Evolutionary conservation across 2,329 filamentous ascomycete genomes (phyloP), one percentile per base, ranked within the genome.

Genomic region (Orbilia blumenaviensis): DNA sequence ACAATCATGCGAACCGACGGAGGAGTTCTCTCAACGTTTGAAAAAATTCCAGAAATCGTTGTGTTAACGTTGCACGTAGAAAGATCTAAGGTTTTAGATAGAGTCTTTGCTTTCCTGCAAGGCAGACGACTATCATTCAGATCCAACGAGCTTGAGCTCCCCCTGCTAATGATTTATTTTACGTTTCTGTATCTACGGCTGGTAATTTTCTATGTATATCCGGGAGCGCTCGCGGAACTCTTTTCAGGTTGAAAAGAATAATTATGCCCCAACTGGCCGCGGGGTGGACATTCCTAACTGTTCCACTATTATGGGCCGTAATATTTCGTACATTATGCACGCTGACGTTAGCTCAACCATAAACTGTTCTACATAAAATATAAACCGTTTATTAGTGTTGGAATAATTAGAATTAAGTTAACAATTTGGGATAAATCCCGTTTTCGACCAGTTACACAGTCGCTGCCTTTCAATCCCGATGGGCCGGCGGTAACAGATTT

Each of bases 241-340:
- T 27, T 23, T 67, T 75, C 69, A 54, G 71, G 63, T 75, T 68
- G 71, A 75, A 56, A 23, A 50, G 32, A 46, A n/a, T 29, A 21
- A 32, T 2, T 12, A 21, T 8, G 29, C 29, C 58, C 48, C 63
- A 54, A 61, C 46, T 44, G 25, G 16, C 71, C 63, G 71, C 71
- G 63, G 71, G 69, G 36, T 75, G 42, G 63, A 75, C 63, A 66
- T 75, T 66, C 71, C 71, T 67, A 54, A 54, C 32, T 54, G n/a
- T 62, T 27, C 44, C 41, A 42, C 41, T 32, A 48, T 23, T 60
- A 63, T 62, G 46, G 36, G 3, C 9, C 32, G 48, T 48, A 38
- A 38, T 14, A 23, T 38, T 36, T 56, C 52, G 32, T 38, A 38
- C 23, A 56, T 56, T 38, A 56, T 36, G 52, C 52, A 56, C n/a